Base-by-base conservation (phyloP, 257 asterid species). In the Solanum ossicruentum region DNA sequence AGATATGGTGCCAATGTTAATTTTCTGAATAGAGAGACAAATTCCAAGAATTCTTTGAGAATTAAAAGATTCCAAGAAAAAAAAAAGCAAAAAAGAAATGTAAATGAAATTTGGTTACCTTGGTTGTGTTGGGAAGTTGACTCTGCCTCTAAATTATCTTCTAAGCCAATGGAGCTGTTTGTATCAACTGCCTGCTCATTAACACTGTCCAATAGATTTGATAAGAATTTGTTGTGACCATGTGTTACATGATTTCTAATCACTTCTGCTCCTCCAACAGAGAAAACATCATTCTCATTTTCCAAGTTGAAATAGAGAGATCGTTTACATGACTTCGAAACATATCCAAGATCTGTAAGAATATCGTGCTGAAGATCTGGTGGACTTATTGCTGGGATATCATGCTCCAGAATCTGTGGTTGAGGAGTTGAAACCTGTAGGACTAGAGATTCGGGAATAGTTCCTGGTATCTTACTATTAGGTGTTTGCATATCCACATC, bases 391-490 rank as follows among this genome's bases (percentile, higher is more conserved):
- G 52, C 69, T 5, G 85, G 26, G 63, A 55, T 69, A 32, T 82
- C n/a, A 43, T 70, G 86, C 85, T 84, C 83, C 17, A 61, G 84
- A 58, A 86, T 88, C 20, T n/a, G 80, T 51, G 86, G 89, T 13
- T 81, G 83, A 49, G 89, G 90, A 55, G 92, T 85, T 75, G 80
- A 72, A 56, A 89, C 81, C 20, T 87, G 85, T 52, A 73, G 73
- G 81, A 23, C 56, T 45, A 77, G 18, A 71, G 70, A 58, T 56
- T 69, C 70, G 8, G 65, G 70, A 65, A 51, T 63, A 56, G 52
- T 39, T 84, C 21, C 80, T 69, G 81, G 49, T 52, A 54, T 52
- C 66, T 26, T 52, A 26, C 49, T 78, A 32, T 28, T 78, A 52
- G 83, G 83, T 78, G 83, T n/a, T 78, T 78, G 83, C 83, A 52